Percentiles rank a stretch among this genome's conserved stretches.
Conservation (phyloP, 2,329 filamentous ascomycete genomes). For the Cladophialophora immunda region DNA sequence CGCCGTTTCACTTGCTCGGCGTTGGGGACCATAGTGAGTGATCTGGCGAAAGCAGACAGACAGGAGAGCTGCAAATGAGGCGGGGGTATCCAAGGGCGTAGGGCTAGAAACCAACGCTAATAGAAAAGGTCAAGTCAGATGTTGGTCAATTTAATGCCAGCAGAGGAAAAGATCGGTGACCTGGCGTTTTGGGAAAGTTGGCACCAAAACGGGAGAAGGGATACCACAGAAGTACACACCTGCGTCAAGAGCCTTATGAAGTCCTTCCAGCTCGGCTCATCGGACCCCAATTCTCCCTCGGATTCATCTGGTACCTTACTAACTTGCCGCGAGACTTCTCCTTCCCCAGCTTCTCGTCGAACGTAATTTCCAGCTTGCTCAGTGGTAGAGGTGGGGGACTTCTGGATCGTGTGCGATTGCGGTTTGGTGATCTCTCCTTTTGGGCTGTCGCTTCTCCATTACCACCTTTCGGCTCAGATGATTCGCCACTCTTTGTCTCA, state of each 20-base stretch:
- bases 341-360: conserved; percentile 81
- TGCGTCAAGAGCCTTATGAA: neutral
- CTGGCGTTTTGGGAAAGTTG: neutral
- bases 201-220: neutral
- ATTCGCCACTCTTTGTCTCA: conserved; percentile 30
- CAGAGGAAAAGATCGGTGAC: neutral
- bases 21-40: too few relatives aligned
- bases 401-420: conserved; percentile 34
- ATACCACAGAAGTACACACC: neutral
- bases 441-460: conserved; percentile 11
- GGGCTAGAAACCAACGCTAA: neutral
- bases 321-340: conserved; percentile 73
- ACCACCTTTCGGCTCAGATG: conserved; percentile 39
- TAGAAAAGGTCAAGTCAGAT: neutral
- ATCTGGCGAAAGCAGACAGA: too few relatives aligned
- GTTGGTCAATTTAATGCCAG: neutral
- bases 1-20: too few relatives aligned
- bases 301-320: conserved; percentile 89
- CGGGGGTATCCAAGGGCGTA: neutral
- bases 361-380: conserved; percentile 69
- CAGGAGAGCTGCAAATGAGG: neutral
- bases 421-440: neutral
- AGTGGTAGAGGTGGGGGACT: conserved; percentile 38
- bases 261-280: conserved; percentile 60
- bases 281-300: conserved; percentile 92